phyloP scores from a whole-genome alignment of 805 yeast species.

The Grigorovia jiainica region DNA sequence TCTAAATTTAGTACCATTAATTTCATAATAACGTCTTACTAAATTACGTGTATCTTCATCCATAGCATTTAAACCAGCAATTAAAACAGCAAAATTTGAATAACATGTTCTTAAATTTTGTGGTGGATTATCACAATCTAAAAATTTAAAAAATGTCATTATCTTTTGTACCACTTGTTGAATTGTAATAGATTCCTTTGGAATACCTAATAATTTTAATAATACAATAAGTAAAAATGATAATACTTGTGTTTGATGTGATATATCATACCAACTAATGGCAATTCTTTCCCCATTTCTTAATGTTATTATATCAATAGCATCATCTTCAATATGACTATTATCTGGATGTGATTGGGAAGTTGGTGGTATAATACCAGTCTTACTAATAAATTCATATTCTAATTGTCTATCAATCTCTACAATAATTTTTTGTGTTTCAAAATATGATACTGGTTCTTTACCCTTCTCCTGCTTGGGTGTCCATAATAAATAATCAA shows the following conservation, averaged over 20 bases:
- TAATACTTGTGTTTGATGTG: constrained; percentile 30
- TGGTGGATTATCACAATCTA: constrained; percentile 30
- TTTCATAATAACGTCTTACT: constrained; percentile 23
- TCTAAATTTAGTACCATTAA: constrained; percentile 25
- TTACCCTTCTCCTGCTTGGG: constrained; percentile 12
- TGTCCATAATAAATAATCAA: constrained; percentile 24
- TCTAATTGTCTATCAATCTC: constrained; percentile 29
- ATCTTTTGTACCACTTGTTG: constrained; percentile 28
- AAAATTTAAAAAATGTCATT: constrained; percentile 26
- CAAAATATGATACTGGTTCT: constrained; percentile 22
- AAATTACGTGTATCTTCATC: constrained; percentile 27
- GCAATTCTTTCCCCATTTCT: constrained; percentile 23
- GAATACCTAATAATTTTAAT: constrained; percentile 25
- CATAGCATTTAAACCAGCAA: constrained; percentile 30
- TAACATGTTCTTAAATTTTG: constrained; percentile 28
- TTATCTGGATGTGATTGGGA: constrained; percentile 29
- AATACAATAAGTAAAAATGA: constrained; percentile 27
- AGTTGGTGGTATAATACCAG: constrained; percentile 26
- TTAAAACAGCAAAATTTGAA: constrained; percentile 28
- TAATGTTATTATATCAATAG: constrained; percentile 26
- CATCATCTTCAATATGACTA: constrained; percentile 26
- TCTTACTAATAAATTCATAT: constrained; percentile 27
- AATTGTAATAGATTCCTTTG: constrained; percentile 25
- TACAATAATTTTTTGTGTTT: constrained; percentile 26
- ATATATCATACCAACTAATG: constrained; percentile 31